Evolutionary conservation across 1,284 basidiomycete genomes (phyloP).

Genomic region (Ustilago bromivora): DNA sequence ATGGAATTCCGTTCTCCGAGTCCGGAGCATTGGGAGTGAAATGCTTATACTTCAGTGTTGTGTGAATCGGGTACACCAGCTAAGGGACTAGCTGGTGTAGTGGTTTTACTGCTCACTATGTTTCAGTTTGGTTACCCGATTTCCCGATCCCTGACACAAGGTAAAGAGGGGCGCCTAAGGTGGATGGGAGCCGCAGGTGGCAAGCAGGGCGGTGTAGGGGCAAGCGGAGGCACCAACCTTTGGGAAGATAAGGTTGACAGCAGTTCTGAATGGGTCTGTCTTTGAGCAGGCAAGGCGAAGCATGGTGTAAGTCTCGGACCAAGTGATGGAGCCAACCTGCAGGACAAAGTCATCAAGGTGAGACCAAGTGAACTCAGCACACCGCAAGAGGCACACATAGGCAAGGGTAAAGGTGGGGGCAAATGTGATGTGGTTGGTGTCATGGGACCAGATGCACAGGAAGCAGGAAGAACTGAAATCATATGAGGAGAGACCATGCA

Average conservation of each 20-base stretch:
- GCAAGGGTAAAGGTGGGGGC: slow-evolving; percentile 1
- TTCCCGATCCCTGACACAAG: too few relatives aligned
- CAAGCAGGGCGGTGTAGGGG: background rate
- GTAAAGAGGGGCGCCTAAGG: too few relatives aligned
- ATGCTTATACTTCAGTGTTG: too few relatives aligned
- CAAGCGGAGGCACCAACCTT: background rate
- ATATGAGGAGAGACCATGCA: too few relatives aligned
- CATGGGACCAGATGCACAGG: too few relatives aligned
- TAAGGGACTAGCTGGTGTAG: too few relatives aligned
- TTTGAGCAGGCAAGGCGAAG: background rate
- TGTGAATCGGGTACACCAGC: too few relatives aligned
- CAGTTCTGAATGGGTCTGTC: background rate
- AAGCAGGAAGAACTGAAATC: too few relatives aligned
- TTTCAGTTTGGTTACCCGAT: too few relatives aligned
- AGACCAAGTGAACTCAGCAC: slow-evolving; percentile 5
- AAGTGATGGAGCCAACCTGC: background rate
- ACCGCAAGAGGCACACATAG: background rate
- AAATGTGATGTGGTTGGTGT: background rate
- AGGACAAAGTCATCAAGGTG: background rate
- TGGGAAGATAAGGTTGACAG: background rate
- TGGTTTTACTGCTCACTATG: too few relatives aligned
- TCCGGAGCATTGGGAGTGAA: too few relatives aligned
- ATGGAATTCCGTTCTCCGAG: too few relatives aligned
- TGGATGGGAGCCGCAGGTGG: background rate
- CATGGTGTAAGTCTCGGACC: background rate